Base-by-base conservation (phyloP, 225 moss, liverwort and hornwort species). In the Asterella californica region DNA sequence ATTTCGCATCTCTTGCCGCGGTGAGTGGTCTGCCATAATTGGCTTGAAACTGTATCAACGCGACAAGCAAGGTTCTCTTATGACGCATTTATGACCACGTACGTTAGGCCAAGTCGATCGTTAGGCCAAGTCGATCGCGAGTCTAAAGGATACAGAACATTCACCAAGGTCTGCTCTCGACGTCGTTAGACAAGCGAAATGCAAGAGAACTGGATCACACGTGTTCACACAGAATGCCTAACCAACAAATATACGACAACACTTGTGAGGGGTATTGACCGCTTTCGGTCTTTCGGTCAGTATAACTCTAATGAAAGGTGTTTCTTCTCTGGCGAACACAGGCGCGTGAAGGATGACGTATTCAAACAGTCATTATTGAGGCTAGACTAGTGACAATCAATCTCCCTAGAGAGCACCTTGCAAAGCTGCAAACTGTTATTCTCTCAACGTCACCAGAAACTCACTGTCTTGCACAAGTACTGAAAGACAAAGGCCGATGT, bases 1-100 rank as follows among this genome's bases (percentile, higher is more conserved):
- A 91, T 84, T 95, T 95, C 42, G 93, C 87, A 88, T 95, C 95
- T 82, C 90, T 90, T 75, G 91, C 91, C 82, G 95, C 93, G 74
- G 89, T 74, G 72, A 95, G 80, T 21, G 95, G 95, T 84, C 87
- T 90, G 77, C 95, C 95, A 85, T 95, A 95, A 80, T 84, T 92
- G 80, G 88, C 85, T 88, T 95, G 93, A 75, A 95, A 95, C 95
- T 95, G 91, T 47, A 81, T 36, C 50, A 29, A 49, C 59, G 4
- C 21, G 48, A 47, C n/a, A 52, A 12, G 22, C 7, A 61, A 27
- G 19, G 61, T 8, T 27, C 61, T 25, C 61, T 61, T 61, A 61
- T 61, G 61, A 61, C n/a, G 5, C 1, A 52, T 25, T n/a, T 61
- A 27, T 61, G n/a, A 61, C 22, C n/a, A n/a, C n/a, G 61, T 11